Evolutionary conservation across 805 yeast genomes (phyloP), one percentile per base, ranked within the genome.

Genomic region (Metschnikowia proteae): DNA sequence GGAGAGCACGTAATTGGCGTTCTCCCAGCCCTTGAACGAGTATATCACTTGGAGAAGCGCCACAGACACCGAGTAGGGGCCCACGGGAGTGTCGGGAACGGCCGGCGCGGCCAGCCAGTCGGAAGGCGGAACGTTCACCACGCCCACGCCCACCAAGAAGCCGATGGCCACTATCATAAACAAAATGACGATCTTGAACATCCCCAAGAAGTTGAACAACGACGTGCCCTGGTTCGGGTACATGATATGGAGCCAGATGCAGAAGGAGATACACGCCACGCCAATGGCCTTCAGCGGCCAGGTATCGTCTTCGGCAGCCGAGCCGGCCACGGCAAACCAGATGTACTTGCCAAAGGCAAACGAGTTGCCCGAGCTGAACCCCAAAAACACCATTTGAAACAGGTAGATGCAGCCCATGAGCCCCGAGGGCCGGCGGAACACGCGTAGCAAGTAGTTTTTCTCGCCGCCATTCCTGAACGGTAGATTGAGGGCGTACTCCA

Each of bases 1-100:
- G 50, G 76, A 75, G 45, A 82, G 64, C 0, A 82, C 88, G 54
- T 80, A 77, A 58, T 83, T 83, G 38, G 83, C 83, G 54, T 82
- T 82, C 54, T 83, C 87, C 86, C 87, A 82, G 4, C 88, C 88
- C 50, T 82, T 78, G 63, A 81, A 82, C 0, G 86, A 80, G 58
- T 81, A 82, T 10, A 83, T 78, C 25, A 83, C 76, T 43, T 83
- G 79, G 33, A 82, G 60, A 31, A 82, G 59, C 0, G 83, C 86
- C 33, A 81, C 81, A 1, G 86, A 73, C 5, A 76, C 59, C 34
- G 78, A 75, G 56, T 80, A 83, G 8, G 68, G 55, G 39, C 60
- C 63, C 2, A 80, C 70, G 17, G 22, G 25, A 9, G 10, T 6
- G 3, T 28, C 34, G 6, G 35, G 8, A 17, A 32, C 22, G 8